A percentile compares a stretch with the other conserved stretches of the same genome.
These are phyloP conservation scores for Peniophora sp. DNA, from an alignment of 1,284 basidiomycete species.

Conservation along the genomic window DNA sequence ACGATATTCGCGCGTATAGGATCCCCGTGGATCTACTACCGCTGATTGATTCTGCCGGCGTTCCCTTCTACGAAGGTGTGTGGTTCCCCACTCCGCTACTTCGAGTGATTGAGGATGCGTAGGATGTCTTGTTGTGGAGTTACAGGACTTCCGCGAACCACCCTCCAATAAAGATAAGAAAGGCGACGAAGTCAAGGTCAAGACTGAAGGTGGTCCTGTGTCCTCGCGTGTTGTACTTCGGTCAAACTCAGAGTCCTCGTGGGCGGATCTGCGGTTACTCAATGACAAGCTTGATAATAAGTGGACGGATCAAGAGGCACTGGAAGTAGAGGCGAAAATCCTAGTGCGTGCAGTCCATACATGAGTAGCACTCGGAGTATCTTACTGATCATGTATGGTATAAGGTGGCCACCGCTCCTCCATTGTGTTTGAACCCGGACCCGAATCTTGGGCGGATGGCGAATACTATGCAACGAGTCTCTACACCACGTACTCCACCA, in stretches of 20 bases:
- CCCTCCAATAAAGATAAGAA: conserved; percentile 39
- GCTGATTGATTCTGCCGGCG: conserved; percentile 57
- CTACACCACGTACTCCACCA: conserved; percentile 57
- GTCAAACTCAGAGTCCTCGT: conserved; percentile 66
- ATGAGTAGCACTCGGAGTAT: conserved; percentile 9
- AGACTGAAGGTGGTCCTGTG: conserved; percentile 28
- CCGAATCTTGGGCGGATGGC: conserved; percentile 64
- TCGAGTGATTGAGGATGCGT: neutral
- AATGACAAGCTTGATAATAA: conserved; percentile 46
- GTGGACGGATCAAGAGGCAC: conserved; percentile 62
- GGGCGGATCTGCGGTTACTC: conserved; percentile 65
- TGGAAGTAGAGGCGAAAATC: conserved; percentile 64
- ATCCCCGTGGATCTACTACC: conserved; percentile 79
- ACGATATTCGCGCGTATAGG: conserved; percentile 69
- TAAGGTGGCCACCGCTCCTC: conserved; percentile 65
- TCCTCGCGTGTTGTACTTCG: conserved; percentile 63
- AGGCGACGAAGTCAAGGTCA: conserved; percentile 30
- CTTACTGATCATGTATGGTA: neutral
- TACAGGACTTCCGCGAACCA: conserved; percentile 62
- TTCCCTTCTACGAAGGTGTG: conserved; percentile 75
- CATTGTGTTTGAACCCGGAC: conserved; percentile 70
- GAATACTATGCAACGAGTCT: conserved; percentile 61
- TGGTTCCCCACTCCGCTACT: neutral
- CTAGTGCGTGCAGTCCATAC: conserved; percentile 38
- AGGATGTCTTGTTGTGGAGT: conserved; percentile 78